These are phyloP conservation scores for Russula emetica DNA, from an alignment of 768 basidiomycete species.

Conservation along the genomic window DNA sequence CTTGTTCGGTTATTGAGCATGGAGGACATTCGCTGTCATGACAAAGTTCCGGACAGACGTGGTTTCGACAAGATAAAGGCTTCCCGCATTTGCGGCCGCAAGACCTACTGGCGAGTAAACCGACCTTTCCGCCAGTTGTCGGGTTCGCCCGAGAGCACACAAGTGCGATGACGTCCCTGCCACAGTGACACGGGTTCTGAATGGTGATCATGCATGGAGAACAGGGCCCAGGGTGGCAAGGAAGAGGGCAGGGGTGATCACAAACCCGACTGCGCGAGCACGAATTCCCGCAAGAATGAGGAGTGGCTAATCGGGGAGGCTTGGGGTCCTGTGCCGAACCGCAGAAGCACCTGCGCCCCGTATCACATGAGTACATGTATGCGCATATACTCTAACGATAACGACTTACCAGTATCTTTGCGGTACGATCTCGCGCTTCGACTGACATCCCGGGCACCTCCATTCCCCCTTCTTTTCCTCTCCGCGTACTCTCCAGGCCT, in stretches of 20 bases:
- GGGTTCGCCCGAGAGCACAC: slow-evolving; percentile 48
- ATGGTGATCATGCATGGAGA: slow-evolving; percentile 86
- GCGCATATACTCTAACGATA: not conserved
- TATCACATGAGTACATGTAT: not conserved
- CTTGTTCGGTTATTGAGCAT: slow-evolving; percentile 53
- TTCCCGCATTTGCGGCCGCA: slow-evolving; percentile 41
- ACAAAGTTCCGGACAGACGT: slow-evolving; percentile 63
- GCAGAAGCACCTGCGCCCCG: slow-evolving; percentile 72
- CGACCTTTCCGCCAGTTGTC: slow-evolving; percentile 26
- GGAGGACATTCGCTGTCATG: slow-evolving; percentile 71
- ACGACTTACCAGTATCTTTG: slow-evolving; percentile 59
- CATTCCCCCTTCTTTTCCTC: slow-evolving; percentile 72
- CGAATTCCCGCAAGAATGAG: slow-evolving; percentile 70
- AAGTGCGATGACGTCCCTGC: slow-evolving; percentile 52
- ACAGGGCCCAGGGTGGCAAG: slow-evolving; percentile 95
- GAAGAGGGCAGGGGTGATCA: slow-evolving; percentile 74
- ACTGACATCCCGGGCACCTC: slow-evolving; percentile 93
- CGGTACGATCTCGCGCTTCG: slow-evolving; percentile 63
- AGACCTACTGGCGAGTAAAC: slow-evolving; percentile 32
- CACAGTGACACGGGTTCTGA: slow-evolving; percentile 74
- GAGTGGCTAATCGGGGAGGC: slow-evolving; percentile 61
- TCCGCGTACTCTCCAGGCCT: slow-evolving; percentile 69
- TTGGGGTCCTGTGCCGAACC: slow-evolving; percentile 68
- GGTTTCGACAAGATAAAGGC: slow-evolving; percentile 64
- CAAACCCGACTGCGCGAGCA: slow-evolving; percentile 65